These are phyloP conservation scores for Tuber umbilicatum DNA, from an alignment of 495 filamentous ascomycete genomes.

Conservation along the genomic window DNA sequence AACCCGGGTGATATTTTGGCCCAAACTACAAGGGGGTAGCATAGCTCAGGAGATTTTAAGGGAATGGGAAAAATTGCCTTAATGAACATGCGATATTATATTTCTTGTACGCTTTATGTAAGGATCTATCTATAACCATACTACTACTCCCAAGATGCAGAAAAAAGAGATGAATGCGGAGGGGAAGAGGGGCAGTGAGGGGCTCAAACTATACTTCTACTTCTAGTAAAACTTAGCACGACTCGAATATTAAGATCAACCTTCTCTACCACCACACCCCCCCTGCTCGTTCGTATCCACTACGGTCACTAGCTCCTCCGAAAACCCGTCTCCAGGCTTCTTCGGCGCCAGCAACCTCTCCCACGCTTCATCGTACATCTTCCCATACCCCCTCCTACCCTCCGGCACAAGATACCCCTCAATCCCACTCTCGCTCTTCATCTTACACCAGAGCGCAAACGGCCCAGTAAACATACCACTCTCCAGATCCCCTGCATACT, in stretches of 20 bases:
- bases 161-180: background rate
- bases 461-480: background rate
- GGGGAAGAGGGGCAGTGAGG: background rate
- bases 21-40: background rate
- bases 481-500: background rate
- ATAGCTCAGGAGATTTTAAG: background rate
- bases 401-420: background rate
- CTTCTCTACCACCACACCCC: background rate
- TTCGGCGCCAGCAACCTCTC: background rate
- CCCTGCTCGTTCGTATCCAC: background rate
- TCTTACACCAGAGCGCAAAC: background rate
- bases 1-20: background rate
- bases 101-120: background rate
- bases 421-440: background rate
- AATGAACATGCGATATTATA: background rate
- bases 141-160: background rate
- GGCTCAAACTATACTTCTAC: background rate
- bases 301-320: background rate
- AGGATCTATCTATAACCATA: background rate
- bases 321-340: background rate
- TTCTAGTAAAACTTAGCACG: background rate
- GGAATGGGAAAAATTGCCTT: background rate
- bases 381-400: background rate
- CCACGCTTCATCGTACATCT: constrained; percentile 1
- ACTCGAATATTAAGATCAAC: background rate